A percentile compares a stretch with the other conserved stretches of the same genome.
These are phyloP conservation scores for Acrasis kona DNA, from an alignment of 78 protist genomes.

Conservation along the genomic window DNA sequence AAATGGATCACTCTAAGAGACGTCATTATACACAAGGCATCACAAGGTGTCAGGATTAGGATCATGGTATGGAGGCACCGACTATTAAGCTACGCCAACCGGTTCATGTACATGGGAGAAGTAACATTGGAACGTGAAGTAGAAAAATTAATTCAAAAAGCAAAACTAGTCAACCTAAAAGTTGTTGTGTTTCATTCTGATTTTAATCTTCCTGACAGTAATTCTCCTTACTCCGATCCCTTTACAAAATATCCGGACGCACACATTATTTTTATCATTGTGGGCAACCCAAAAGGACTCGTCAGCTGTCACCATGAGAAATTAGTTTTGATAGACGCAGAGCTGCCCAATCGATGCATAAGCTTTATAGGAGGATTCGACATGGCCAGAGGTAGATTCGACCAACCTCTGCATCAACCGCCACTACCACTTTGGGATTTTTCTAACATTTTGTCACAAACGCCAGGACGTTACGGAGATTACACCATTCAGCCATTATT, in stretches of 20 bases:
- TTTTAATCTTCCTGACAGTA: not conserved
- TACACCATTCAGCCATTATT: too few species aligned
- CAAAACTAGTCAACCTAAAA: slow-evolving; percentile 25
- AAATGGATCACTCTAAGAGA: slow-evolving; percentile 45
- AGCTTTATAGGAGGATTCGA: slow-evolving; percentile 63
- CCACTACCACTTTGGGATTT: slow-evolving; percentile 8
- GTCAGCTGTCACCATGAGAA: slow-evolving; percentile 60
- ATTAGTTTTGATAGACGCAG: slow-evolving; percentile 48
- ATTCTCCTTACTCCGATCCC: slow-evolving; percentile 1
- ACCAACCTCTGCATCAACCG: slow-evolving; percentile 38
- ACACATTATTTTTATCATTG: slow-evolving; percentile 23
- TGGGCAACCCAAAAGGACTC: slow-evolving; percentile 56
- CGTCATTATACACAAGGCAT: slow-evolving; percentile 36
- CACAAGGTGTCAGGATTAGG: slow-evolving; percentile 41
- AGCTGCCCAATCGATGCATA: slow-evolving; percentile 29
- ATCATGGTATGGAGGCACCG: slow-evolving; percentile 64
- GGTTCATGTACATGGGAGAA: slow-evolving; percentile 50
- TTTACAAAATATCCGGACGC: not conserved
- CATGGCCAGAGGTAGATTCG: slow-evolving; percentile 57
- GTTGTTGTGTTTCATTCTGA: slow-evolving; percentile 33
- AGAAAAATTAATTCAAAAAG: slow-evolving; percentile 33
- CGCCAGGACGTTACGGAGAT: too few species aligned
- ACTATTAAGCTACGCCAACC: slow-evolving; percentile 19
- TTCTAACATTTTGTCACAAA: not conserved
- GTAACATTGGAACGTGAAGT: slow-evolving; percentile 49